Base-by-base conservation (phyloP, 305 asterid species). In the Rubia tinctorum region DNA sequence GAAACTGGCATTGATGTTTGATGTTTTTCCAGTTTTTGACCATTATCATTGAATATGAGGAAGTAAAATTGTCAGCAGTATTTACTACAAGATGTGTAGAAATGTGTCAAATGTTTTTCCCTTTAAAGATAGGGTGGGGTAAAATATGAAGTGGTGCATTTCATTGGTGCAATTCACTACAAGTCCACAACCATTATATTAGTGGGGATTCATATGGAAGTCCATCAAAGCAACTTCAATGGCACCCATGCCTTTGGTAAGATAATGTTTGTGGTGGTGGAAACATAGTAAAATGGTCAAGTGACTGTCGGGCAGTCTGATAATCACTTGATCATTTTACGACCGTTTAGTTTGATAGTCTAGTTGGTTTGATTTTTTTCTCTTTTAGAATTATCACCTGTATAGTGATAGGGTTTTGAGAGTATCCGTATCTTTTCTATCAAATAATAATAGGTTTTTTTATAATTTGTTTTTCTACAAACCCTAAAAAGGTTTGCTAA, bases 61-160 rank as follows among this genome's bases (percentile, higher is more conserved):
- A 51, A 27, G 18, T 10, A 34, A n/a, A 27, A 11, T 55, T 71
- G 67, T 71, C 68, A 71, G 68, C 49, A 40, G 25, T 14, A 59
- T 71, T 42, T 42, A 59, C 39, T 63, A 23, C 74, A 58, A n/a
- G 40, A 71, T 40, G 62, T 40, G 55, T 11, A 30, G 37, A 70
- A 53, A 59, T 37, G 45, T 3, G 74, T 55, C 74, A 70, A 70
- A 51, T 69, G 73, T 69, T 51, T 69, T 11, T 53, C 49, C 30
- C 64, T 22, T 8, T 34, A 18, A 18, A 53, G 65, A 12, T 40
- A 1, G 42, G 44, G 69, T 13, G 51, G 69, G 45, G 34, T 5
- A 34, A 64, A 64, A 34, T 17, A 25, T 65, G 49, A 14, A 69
- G 20, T 4, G 30, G 15, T 58, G 22, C 34, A 23, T 22, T 23